Evolutionary conservation across 371 early-diverging fungal genomes (phyloP), one percentile per base, ranked within the genome.

Genomic region (Quaeritorhiza haematococci): DNA sequence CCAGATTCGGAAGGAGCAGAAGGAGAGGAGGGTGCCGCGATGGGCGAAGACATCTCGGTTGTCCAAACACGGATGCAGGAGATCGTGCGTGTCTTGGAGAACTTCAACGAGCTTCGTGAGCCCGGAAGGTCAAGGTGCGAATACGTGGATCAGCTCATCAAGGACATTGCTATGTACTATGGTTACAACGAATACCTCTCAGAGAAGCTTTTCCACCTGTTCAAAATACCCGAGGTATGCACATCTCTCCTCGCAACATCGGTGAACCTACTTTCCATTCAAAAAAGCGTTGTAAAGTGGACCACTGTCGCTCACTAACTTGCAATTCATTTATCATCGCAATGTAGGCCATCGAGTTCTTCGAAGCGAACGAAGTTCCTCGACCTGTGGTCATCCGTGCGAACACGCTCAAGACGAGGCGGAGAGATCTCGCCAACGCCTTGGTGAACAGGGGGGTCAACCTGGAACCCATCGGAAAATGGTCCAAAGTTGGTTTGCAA

Each of bases 331-430:
- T 21, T 7, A 19, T 23, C n/a, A 45, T 4, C 24, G 23, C 19
- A 26, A 48, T 24, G 19, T 54, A 50, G 49, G 33, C 88, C 1
- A 86, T 94, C 45, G 98, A 98, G 72, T 99, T 98, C 74, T 91
- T 99, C 61, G 98, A 98, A 73, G 98, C 98, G 33, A 97, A 96
- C 76, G 99, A 99, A 73, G 91, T 92, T 0, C 89, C 93, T 38
- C 85, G 99, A 54, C 99, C 99, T 2, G 87, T 96, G 17, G 94
- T 96, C 3, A 93, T 99, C 64, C 89, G 99, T 53, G 84, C 96
- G 43, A 99, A 99, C 81, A 97, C 98, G 3, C 79, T 99, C 24
- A 86, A 91, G 67, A 93, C 95, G 3, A 86, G 92, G 61, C 85
- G 98, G 54, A 86, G 95, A 56, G 96, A 98, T 63, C 74, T 99